Evolutionary conservation across 1,139 yeast species (phyloP).

Genomic region (Arxiozyma bovina): DNA sequence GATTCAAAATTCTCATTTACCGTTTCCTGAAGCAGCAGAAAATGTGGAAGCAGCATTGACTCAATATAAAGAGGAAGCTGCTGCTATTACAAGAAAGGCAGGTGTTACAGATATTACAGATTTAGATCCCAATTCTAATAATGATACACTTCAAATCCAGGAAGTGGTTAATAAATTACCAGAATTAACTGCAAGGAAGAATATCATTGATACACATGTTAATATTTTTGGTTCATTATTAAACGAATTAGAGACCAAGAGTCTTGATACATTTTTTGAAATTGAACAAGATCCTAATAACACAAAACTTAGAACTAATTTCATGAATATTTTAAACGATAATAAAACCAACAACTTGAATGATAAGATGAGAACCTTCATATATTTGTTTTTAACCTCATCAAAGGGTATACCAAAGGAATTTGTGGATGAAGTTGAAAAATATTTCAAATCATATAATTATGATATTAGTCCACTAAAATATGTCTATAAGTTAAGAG

Average conservation of each 20-base stretch:
- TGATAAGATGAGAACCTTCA: constrained; percentile 82
- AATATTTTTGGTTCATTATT: constrained; percentile 80
- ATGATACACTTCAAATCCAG: constrained; percentile 70
- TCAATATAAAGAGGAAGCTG: constrained; percentile 77
- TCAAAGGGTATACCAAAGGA: constrained; percentile 48
- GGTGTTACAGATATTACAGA: constrained; percentile 65
- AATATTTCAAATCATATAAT: constrained; percentile 48
- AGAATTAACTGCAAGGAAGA: constrained; percentile 79
- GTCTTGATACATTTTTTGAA: constrained; percentile 83
- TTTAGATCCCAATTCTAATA: constrained; percentile 53
- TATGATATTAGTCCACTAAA: constrained; percentile 57
- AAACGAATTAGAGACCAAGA: constrained; percentile 74
- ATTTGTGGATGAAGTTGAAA: constrained; percentile 60
- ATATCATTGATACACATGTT: constrained; percentile 93
- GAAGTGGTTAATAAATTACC: constrained; percentile 90
- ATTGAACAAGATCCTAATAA: constrained; percentile 72
- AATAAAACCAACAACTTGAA: constrained; percentile 41
- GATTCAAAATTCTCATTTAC: constrained; percentile 72
- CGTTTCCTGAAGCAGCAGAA: constrained; percentile 97
- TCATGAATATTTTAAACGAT: constrained; percentile 47
- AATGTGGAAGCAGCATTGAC: constrained; percentile 80
- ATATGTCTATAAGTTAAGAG: constrained; percentile 74
- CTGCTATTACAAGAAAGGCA: constrained; percentile 70
- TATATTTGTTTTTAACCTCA: constrained; percentile 53
- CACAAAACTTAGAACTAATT: constrained; percentile 52